A percentile compares a stretch with the other conserved stretches of the same genome.
These are phyloP conservation scores for Kickxella alabastrina DNA, from an alignment of 192 early-diverging fungal genomes.

Conservation along the genomic window DNA sequence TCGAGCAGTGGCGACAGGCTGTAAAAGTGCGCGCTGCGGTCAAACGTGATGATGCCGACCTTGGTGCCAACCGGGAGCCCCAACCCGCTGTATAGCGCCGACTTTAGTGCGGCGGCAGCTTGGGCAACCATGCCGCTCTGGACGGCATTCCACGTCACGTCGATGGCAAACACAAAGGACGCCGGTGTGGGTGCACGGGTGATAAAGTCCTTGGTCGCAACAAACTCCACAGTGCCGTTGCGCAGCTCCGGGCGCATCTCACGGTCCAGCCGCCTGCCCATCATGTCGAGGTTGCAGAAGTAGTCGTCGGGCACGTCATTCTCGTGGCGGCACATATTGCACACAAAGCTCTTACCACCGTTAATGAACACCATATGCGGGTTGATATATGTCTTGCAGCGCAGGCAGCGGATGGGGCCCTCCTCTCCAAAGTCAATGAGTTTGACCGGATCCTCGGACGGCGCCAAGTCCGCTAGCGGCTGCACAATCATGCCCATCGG, in stretches of 20 bases:
- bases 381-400: slow-evolving; percentile 95
- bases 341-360: slow-evolving; percentile 87
- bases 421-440: slow-evolving; percentile 79
- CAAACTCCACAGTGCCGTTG: slow-evolving; percentile 88
- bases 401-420: slow-evolving; percentile 84
- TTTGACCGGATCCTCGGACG: slow-evolving; percentile 74
- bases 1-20: slow-evolving; percentile 79
- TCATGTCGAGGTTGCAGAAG: slow-evolving; percentile 94
- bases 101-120: slow-evolving; percentile 63
- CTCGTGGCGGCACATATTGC: slow-evolving; percentile 88
- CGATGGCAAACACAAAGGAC: slow-evolving; percentile 88
- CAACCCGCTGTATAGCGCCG: slow-evolving; percentile 61
- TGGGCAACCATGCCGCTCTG: slow-evolving; percentile 77
- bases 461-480: slow-evolving; percentile 79
- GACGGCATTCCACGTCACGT: slow-evolving; percentile 85
- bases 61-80: slow-evolving; percentile 57
- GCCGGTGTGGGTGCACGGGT: slow-evolving; percentile 63
- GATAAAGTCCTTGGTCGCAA: slow-evolving; percentile 68
- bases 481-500: slow-evolving; percentile 88
- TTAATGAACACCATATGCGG: slow-evolving; percentile 83
- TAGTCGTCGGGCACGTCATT: slow-evolving; percentile 84
- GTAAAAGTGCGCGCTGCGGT: slow-evolving; percentile 91
- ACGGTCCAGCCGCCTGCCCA: slow-evolving; percentile 76
- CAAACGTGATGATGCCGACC: slow-evolving; percentile 89
- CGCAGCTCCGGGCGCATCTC: slow-evolving; percentile 83